Evolutionary conservation across 176 grass and related monocot genomes (phyloP).

Genomic region (Tillandsia leiboldiana): DNA sequence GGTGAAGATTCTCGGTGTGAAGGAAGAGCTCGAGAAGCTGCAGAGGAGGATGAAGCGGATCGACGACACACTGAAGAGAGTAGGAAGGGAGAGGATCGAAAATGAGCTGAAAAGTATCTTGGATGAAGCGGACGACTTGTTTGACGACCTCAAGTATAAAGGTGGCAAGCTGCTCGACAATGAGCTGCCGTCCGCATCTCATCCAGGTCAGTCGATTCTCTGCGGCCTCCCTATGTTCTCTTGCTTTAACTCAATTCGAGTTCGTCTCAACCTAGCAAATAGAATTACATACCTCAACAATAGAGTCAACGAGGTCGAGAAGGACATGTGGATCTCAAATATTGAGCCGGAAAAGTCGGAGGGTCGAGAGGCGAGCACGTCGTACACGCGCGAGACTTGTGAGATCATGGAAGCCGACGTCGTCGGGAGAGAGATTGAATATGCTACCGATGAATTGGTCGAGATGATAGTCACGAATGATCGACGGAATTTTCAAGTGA

Average conservation of each 20-base stretch:
- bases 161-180: not conserved
- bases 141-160: slow-evolving; percentile 1
- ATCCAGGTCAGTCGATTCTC: not conserved
- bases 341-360: not conserved
- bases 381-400: slow-evolving; percentile 1
- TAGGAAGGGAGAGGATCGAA: not conserved
- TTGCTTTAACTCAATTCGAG: not conserved
- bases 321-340: not conserved
- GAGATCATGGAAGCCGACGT: slow-evolving; percentile 19
- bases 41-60: slow-evolving; percentile 2
- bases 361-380: not conserved
- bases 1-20: not conserved
- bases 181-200: not conserved
- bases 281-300: slow-evolving; percentile 23
- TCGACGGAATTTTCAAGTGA: not conserved
- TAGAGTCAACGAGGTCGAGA: slow-evolving; percentile 11
- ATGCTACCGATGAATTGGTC: slow-evolving; percentile 2
- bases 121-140: slow-evolving; percentile 1
- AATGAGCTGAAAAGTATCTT: not conserved
- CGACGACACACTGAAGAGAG: not conserved
- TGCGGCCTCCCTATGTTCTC: not conserved
- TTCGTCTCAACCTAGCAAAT: not conserved
- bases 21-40: slow-evolving; percentile 2
- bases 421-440: slow-evolving; percentile 17
- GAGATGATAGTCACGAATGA: not conserved